Conservation (phyloP, 2,329 filamentous ascomycete genomes). For the Pyrenophora seminiperda region DNA sequence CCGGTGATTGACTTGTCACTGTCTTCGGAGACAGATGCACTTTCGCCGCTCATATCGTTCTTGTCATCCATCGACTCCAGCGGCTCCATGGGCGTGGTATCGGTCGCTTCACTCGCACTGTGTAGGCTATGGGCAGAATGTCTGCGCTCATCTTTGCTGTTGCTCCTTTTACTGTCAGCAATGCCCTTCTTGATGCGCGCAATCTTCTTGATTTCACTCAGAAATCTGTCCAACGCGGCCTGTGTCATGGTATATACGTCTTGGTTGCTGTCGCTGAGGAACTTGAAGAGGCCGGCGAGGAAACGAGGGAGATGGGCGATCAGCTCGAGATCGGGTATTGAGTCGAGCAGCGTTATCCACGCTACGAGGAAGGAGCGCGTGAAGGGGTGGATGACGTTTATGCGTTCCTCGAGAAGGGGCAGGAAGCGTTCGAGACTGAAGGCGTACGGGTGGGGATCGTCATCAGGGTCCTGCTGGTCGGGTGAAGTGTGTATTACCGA, state of each 20-base stretch:
- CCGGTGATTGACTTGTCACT: constrained; percentile 55
- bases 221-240: constrained; percentile 83
- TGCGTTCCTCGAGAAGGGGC: constrained; percentile 89
- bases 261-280: constrained; percentile 85
- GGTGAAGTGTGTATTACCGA: constrained; percentile 76
- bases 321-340: constrained; percentile 93
- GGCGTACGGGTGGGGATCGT: constrained; percentile 54
- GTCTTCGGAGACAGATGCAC: constrained; percentile 40
- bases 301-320: constrained; percentile 93
- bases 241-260: constrained; percentile 97
- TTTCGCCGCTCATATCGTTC: constrained; percentile 52
- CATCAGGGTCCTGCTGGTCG: constrained; percentile 49
- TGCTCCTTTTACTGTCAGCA: constrained; percentile 76
- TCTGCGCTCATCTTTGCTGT: constrained; percentile 70
- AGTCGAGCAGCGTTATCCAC: constrained; percentile 94
- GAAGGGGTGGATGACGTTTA: constrained; percentile 92
- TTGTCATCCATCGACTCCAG: constrained; percentile 57
- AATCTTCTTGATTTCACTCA: constrained; percentile 93
- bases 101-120: constrained; percentile 63
- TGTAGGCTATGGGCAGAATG: constrained; percentile 64
- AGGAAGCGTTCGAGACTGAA: constrained; percentile 93
- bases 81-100: constrained; percentile 51
- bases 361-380: constrained; percentile 93
- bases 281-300: constrained; percentile 84
- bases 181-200: constrained; percentile 91